Evolutionary conservation across 495 filamentous ascomycete genomes (phyloP).

Genomic region (Xanthoparmelia taractica): DNA sequence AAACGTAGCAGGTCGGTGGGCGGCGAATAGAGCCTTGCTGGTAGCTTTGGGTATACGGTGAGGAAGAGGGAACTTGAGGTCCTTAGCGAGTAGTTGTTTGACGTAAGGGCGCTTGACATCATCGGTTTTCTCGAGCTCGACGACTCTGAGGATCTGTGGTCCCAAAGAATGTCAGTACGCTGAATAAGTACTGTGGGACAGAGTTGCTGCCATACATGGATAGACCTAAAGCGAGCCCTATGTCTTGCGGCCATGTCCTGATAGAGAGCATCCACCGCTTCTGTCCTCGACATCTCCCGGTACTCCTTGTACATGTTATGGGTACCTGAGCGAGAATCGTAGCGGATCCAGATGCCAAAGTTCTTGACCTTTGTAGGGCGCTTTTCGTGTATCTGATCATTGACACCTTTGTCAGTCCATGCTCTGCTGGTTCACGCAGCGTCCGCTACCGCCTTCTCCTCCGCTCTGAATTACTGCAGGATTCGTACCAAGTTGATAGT

Average conservation of each 20-base stretch:
- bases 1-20: constrained; percentile 89
- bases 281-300: constrained; percentile 91
- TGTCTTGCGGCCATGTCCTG: constrained; percentile 99
- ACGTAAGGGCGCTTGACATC: constrained; percentile 97
- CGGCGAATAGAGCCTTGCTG: constrained; percentile 82
- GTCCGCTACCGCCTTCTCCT: background rate
- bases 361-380: constrained; percentile 98
- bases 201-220: constrained; percentile 65
- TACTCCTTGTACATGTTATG: constrained; percentile 99
- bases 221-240: constrained; percentile 91
- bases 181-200: background rate
- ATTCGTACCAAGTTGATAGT: constrained; percentile 83
- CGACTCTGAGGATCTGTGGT: constrained; percentile 87
- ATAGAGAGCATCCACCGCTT: constrained; percentile 94
- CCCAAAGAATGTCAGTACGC: background rate
- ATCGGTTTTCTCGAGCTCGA: constrained; percentile 86
- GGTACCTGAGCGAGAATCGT: constrained; percentile 98
- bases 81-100: constrained; percentile 91
- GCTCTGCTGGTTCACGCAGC: background rate
- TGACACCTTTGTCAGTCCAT: background rate
- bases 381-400: constrained; percentile 86
- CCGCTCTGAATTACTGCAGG: background rate
- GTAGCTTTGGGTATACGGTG: constrained; percentile 76
- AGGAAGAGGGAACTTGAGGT: constrained; percentile 96
- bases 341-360: constrained; percentile 99